phyloP scores from a whole-genome alignment of 108 stramenopile genomes.

The Cylindrotheca closterium region DNA sequence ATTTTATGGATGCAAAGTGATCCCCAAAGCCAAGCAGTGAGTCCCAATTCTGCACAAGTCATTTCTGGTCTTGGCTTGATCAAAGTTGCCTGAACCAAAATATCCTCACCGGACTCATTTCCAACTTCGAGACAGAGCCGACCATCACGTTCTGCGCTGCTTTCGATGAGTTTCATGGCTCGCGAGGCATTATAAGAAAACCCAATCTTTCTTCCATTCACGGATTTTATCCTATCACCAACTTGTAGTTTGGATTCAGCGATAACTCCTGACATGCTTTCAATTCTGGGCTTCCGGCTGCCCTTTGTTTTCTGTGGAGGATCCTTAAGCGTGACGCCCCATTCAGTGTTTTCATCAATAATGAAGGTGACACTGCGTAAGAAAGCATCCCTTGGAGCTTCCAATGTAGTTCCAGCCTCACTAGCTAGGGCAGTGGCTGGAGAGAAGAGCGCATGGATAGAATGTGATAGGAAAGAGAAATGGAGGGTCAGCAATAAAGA shows the following conservation, averaged over 20 bases:
- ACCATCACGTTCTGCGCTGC: slow-evolving; percentile 23
- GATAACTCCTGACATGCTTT: slow-evolving; percentile 13
- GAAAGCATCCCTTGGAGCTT: slow-evolving; percentile 30
- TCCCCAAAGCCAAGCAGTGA: slow-evolving; percentile 50
- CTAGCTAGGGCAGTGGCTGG: slow-evolving; percentile 31
- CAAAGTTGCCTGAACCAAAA: slow-evolving; percentile 44
- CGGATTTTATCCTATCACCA: slow-evolving; percentile 30
- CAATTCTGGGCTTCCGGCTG: slow-evolving; percentile 1
- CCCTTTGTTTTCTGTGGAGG: background rate
- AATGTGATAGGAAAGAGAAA: background rate
- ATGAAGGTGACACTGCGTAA: slow-evolving; percentile 32
- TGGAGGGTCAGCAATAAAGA: background rate
- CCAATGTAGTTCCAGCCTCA: slow-evolving; percentile 36
- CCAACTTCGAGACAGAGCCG: slow-evolving; percentile 22
- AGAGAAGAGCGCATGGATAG: background rate
- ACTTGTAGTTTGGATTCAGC: slow-evolving; percentile 21
- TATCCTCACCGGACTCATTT: slow-evolving; percentile 40
- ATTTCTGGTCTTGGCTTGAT: slow-evolving; percentile 48
- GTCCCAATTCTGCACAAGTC: slow-evolving; percentile 43
- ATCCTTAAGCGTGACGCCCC: slow-evolving; percentile 12
- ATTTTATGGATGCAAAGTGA: slow-evolving; percentile 37
- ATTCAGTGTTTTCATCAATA: slow-evolving; percentile 5
- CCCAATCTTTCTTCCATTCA: slow-evolving; percentile 30
- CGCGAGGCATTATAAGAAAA: slow-evolving; percentile 14
- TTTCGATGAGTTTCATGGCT: slow-evolving; percentile 24